These are phyloP conservation scores for Lodderomyces pseudojiufengensis DNA, from an alignment of 1,139 yeast species.

Conservation along the genomic window DNA sequence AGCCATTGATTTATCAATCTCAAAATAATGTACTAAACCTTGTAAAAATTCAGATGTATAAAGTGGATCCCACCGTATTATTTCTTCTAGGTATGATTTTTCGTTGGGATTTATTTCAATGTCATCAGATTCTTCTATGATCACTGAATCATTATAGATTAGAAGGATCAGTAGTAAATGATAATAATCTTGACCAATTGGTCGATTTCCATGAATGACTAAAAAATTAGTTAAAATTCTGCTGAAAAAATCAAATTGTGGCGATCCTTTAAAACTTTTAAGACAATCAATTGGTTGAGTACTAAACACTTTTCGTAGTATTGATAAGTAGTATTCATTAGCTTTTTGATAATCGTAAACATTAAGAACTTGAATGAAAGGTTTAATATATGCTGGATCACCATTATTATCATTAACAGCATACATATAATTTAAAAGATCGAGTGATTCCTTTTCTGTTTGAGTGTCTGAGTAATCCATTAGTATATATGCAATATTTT, in stretches of 20 bases:
- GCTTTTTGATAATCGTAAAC: background rate
- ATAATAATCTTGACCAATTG: conserved; percentile 19
- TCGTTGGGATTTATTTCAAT: too few relatives aligned
- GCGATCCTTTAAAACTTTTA: conserved; percentile 16
- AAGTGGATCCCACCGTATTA: conserved; percentile 6
- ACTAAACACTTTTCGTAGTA: background rate
- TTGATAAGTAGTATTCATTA: conserved; percentile 1
- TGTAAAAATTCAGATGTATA: conserved; percentile 26
- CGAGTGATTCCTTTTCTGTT: too few relatives aligned
- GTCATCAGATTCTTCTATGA: conserved; percentile 10
- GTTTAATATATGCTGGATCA: too few relatives aligned
- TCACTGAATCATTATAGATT: conserved; percentile 11
- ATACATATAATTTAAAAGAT: too few relatives aligned
- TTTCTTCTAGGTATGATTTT: too few relatives aligned
- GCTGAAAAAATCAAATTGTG: conserved; percentile 12
- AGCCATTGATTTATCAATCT: background rate
- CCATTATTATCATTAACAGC: too few relatives aligned
- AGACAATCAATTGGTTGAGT: too few relatives aligned
- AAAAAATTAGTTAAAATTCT: conserved; percentile 20
- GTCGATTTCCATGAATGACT: conserved; percentile 17
- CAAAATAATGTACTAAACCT: conserved; percentile 17
- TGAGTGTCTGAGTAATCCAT: too few relatives aligned
- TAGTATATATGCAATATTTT: too few relatives aligned
- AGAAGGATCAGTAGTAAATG: conserved; percentile 15
- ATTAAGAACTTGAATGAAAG: background rate